phyloP scores from a whole-genome alignment of 2,329 filamentous ascomycete genomes.

The Xylaria sp. region DNA sequence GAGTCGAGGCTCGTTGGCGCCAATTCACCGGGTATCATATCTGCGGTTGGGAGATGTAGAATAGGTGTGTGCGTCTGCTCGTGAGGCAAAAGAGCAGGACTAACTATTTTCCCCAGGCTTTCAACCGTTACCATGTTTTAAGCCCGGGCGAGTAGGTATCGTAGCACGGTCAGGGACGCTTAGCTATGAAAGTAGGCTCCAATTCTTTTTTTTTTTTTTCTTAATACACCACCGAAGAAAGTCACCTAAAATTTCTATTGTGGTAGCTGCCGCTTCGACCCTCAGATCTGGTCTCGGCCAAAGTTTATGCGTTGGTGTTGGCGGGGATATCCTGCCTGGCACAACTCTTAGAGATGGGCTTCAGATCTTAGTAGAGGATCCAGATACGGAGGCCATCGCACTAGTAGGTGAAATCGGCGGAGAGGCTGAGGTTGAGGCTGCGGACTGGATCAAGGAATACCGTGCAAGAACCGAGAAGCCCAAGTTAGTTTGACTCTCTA shows the following conservation, averaged over 20 bases:
- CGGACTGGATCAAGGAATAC: slow-evolving; percentile 78
- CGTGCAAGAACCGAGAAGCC: slow-evolving; percentile 65
- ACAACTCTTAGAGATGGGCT: slow-evolving; percentile 80
- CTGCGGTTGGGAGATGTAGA: slow-evolving; percentile 71
- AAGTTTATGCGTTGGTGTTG: slow-evolving; percentile 78
- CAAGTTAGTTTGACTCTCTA: slow-evolving; percentile 62
- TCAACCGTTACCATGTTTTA: slow-evolving; percentile 79
- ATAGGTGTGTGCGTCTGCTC: slow-evolving; percentile 41
- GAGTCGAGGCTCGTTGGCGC: slow-evolving; percentile 76
- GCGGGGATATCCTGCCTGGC: slow-evolving; percentile 77
- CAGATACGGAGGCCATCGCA: slow-evolving; percentile 76
- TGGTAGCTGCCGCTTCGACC: slow-evolving; percentile 72
- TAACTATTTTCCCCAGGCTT: slow-evolving; percentile 62
- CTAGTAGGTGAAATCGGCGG: slow-evolving; percentile 80
- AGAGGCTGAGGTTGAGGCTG: slow-evolving; percentile 75
- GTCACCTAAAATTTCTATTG: slow-evolving; percentile 22
- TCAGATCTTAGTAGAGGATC: slow-evolving; percentile 72
- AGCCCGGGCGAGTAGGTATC: slow-evolving; percentile 74
- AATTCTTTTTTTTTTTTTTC: background rate
- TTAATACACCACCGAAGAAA: background rate
- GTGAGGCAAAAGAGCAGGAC: background rate
- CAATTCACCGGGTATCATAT: slow-evolving; percentile 80
- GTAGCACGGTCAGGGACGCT: slow-evolving; percentile 80
- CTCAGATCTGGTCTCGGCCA: slow-evolving; percentile 77
- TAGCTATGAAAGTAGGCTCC: slow-evolving; percentile 69